Base-by-base conservation (phyloP, 345 rosid species). In the Camelina neglecta region DNA sequence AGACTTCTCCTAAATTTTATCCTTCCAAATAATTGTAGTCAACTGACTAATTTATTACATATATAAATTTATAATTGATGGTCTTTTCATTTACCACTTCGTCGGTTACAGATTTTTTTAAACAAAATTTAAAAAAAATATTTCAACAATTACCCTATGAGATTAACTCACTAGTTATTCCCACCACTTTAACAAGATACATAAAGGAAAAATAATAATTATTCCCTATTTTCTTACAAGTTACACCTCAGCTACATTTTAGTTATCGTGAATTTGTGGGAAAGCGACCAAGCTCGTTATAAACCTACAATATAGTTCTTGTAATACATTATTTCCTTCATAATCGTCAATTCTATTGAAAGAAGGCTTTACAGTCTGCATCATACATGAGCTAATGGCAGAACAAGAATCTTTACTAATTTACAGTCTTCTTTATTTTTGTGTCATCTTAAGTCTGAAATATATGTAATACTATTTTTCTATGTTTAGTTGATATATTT, bases 1-100 rank as follows among this genome's bases (percentile, higher is more conserved):
- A 45, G 53, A 59, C 33, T 48, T 67, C 72, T 74, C 67, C 78
- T 36, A 74, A 74, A 74, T 66, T 74, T 65, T 60, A 35, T 74
- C 72, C 72, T 41, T 66, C 15, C 72, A 45, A 20, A 56, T 74
- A 21, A 67, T 41, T 66, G 44, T 69, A 60, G 79, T 59, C 79
- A 75, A 67, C 55, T 16, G 39, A 12, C 59, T 67, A 39, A 59
- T 67, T 67, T 50, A 59, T 50, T 67, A 49, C 54, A 67, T 66
- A 67, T 5, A 11, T 35, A 57, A 59, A 49, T n/a, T 39, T 38
- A 23, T 8, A 47, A 75, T 67, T 59, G 33, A 48, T 48, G 35
- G 39, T 75, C 68, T 55, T 55, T 36, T 36, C 69, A 67, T 67
- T 67, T 75, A 50, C 60, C 74, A 10, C 36, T 50, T 68, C 23